Evolutionary conservation across 352 stramenopile genomes (phyloP), one percentile per base, ranked within the genome.

Genomic region (Globisporangium canariense): DNA sequence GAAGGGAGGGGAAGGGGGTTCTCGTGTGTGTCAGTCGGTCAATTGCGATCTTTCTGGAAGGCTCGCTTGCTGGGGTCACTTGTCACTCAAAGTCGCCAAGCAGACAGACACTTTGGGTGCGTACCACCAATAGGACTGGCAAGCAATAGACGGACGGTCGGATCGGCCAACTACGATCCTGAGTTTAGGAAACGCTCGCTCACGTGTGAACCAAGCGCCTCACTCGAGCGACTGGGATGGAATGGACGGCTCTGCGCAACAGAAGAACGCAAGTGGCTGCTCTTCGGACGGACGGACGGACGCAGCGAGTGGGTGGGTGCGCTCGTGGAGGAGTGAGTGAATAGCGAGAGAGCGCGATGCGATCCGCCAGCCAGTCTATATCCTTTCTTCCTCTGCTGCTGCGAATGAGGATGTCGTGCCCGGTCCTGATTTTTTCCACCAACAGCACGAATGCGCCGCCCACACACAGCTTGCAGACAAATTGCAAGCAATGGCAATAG

Each of bases 371-470:
- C 16, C 28, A 57, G 41, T 57, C 51, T 57, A 41, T 57, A 41
- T 57, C 51, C 20, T 57, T 28, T 14, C 36, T 41, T 41, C 49
- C 30, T 57, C 14, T 2, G 25, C 3, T 22, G 16, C 22, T 57
- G 51, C 49, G 49, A 20, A n/a, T 54, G 30, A 28, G 28, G 32
- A 22, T 55, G 30, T 28, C 49, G 49, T 57, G 51, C 51, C 18
- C 51, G 18, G 16, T 8, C 51, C 51, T 57, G 51, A 57, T 57
- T 57, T 57, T 56, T 57, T 57, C 28, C 50, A 56, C 51, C 51
- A 41, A 9, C 49, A 34, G n/a, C 46, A 52, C 9, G 18, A 30
- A 8, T n/a, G 20, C 20, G 25, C 9, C 9, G 22, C 47, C 32
- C 28, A 32, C 20, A 41, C 36, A 41, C 20, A 38, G 11, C 36